Conservation (phyloP, 176 grass and related monocot genomes). For the Oryza meridionalis region DNA sequence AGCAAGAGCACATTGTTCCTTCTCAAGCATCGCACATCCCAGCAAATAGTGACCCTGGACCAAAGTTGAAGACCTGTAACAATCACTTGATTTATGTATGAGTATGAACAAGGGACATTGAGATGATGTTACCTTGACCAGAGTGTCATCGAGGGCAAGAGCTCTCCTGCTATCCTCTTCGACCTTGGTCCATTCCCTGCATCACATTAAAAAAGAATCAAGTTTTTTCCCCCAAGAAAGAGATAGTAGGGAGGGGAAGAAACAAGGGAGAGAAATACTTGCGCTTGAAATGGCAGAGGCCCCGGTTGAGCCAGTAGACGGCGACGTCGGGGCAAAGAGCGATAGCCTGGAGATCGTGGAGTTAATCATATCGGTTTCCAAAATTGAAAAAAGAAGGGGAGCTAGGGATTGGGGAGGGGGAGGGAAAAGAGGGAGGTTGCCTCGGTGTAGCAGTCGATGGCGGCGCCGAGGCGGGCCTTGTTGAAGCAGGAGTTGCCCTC, state of each 20-base stretch:
- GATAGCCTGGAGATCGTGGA: slow-evolving; percentile 60
- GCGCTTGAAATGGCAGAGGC: slow-evolving; percentile 64
- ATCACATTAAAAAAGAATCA: not conserved
- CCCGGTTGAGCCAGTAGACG: slow-evolving; percentile 84
- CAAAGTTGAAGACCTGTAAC: not conserved
- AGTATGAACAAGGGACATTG: not conserved
- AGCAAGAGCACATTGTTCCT: slow-evolving; percentile 49
- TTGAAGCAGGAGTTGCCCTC: slow-evolving; percentile 82
- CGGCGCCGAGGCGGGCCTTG: slow-evolving; percentile 77
- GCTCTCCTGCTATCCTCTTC: slow-evolving; percentile 89
- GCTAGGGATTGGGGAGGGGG: not conserved
- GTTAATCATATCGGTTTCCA: no score
- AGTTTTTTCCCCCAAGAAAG: not conserved
- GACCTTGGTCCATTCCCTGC: slow-evolving; percentile 80
- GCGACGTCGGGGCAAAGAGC: slow-evolving; percentile 73
- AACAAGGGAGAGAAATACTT: slow-evolving; percentile 44
- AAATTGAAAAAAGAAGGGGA: not conserved
- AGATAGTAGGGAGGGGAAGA: not conserved
- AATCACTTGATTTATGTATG: not conserved
- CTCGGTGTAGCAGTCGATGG: slow-evolving; percentile 96
- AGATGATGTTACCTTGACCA: slow-evolving; percentile 56
- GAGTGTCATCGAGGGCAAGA: slow-evolving; percentile 67
- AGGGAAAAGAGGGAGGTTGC: slow-evolving; percentile 21
- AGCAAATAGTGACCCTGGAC: slow-evolving; percentile 71
- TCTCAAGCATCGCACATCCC: slow-evolving; percentile 72